A percentile compares a stretch with the other conserved stretches of the same genome.
Conservation (phyloP, 2,329 filamentous ascomycete genomes). For the Pseudogymnoascus destructans region DNA sequence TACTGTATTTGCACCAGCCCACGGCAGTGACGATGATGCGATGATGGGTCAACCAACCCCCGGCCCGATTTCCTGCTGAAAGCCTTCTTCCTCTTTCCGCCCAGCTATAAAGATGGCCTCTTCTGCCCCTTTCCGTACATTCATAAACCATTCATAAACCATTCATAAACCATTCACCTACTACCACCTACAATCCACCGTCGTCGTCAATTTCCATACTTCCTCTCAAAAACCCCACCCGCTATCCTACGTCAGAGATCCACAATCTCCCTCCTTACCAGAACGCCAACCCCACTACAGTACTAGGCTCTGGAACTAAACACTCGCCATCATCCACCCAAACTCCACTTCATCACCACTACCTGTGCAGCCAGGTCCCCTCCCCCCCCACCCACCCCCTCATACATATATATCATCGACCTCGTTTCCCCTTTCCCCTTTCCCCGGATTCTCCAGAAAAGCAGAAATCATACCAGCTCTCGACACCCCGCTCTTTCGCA, state of each 20-base stretch:
- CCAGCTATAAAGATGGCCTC: background rate
- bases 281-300: background rate
- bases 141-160: background rate
- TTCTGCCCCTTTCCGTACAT: background rate
- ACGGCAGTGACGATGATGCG: background rate
- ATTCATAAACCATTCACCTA: background rate
- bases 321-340: background rate
- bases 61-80: background rate
- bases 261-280: background rate
- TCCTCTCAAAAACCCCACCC: background rate
- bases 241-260: background rate
- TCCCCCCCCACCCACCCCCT: background rate
- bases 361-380: background rate
- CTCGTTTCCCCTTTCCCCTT: background rate
- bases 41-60: background rate
- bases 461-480: background rate
- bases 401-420: background rate
- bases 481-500: background rate
- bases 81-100: background rate
- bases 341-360: slow-evolving; percentile 1
- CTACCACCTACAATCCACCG: background rate
- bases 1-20: background rate
- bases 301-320: background rate
- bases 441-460: background rate
- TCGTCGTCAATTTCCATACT: background rate